These are phyloP conservation scores for Phytophthora cactorum DNA, from an alignment of 352 stramenopile species.

Conservation along the genomic window DNA sequence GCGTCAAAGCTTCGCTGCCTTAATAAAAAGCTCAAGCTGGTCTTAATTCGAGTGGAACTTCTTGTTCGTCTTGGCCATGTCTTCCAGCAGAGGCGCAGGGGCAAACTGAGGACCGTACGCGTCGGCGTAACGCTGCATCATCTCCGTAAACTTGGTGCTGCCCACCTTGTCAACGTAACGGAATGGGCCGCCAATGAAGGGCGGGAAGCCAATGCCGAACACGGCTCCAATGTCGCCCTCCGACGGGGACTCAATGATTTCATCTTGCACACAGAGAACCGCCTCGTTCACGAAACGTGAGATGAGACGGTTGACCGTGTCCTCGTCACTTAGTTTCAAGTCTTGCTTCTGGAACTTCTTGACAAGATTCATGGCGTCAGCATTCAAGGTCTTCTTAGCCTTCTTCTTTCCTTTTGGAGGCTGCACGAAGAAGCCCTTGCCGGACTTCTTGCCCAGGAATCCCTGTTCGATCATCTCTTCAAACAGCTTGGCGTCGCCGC, in stretches of 20 bases:
- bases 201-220: constrained; percentile 98
- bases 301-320: constrained; percentile 95
- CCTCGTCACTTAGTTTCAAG: constrained; percentile 81
- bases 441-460: constrained; percentile 96
- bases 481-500: constrained; percentile 92
- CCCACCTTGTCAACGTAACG: constrained; percentile 95
- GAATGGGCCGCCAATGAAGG: constrained; percentile 98
- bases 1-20: no score
- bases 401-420: constrained; percentile 89
- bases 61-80: constrained; percentile 97
- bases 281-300: constrained; percentile 98
- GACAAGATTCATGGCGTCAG: constrained; percentile 83
- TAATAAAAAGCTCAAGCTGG: not conserved
- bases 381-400: constrained; percentile 87
- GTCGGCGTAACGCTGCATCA: constrained; percentile 96
- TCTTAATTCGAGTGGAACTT: constrained; percentile 95
- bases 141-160: constrained; percentile 94
- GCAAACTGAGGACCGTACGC: constrained; percentile 97
- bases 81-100: constrained; percentile 95
- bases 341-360: constrained; percentile 84
- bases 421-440: constrained; percentile 98
- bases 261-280: constrained; percentile 96
- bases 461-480: constrained; percentile 96
- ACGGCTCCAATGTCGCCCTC: constrained; percentile 99
- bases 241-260: constrained; percentile 96